A percentile compares a stretch with the other conserved stretches of the same genome.
Conservation (phyloP, 169 alveolate genomes). For the Cryptosporidium sp. region DNA sequence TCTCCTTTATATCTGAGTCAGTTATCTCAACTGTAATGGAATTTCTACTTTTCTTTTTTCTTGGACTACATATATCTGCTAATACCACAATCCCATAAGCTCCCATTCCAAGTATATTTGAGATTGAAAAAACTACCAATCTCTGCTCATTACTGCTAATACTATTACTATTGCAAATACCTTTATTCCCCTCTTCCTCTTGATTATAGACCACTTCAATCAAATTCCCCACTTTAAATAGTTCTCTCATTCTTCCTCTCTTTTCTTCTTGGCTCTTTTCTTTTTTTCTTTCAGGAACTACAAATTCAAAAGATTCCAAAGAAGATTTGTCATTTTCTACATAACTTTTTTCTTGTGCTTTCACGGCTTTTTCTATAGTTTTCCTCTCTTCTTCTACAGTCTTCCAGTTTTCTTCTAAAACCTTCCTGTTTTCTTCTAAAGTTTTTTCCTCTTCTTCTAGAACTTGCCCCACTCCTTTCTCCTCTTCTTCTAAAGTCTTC, state of each 20-base stretch:
- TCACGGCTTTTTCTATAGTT: too few species aligned
- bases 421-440: too few species aligned
- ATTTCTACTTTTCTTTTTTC: neutral
- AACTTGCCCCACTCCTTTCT: too few species aligned
- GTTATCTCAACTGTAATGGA: constrained; percentile 45
- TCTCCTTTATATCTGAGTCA: neutral
- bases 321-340: neutral
- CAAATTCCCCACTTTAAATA: neutral
- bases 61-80: neutral
- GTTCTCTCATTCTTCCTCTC: neutral
- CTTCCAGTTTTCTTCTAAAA: too few species aligned
- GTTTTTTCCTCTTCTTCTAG: too few species aligned
- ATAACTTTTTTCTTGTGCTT: too few species aligned
- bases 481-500: too few species aligned
- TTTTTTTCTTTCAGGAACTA: neutral
- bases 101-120: constrained; percentile 40
- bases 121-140: neutral
- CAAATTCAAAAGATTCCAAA: neutral
- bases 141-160: neutral
- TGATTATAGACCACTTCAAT: neutral
- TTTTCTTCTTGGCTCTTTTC: neutral
- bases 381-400: too few species aligned
- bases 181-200: neutral
- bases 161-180: too few species aligned
- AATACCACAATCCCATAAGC: constrained; percentile 58